Evolutionary conservation across 305 asterid genomes (phyloP).

Genomic region (Rubia tinctorum): DNA sequence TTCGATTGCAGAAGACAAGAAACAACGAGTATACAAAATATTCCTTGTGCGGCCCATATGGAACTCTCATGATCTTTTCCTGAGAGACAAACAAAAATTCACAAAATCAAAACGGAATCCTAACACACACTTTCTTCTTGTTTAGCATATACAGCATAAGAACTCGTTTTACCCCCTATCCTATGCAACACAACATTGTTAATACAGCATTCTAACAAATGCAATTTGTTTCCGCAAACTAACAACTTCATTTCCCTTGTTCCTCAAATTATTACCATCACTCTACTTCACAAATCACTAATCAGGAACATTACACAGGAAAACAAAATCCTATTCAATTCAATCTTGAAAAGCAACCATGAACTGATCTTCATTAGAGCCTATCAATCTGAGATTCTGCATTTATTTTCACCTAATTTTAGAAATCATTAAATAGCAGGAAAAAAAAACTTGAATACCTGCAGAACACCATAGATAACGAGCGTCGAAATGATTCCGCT

Average conservation of each 20-base stretch:
- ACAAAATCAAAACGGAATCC: conserved; percentile 14
- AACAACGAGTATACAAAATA: conserved; percentile 78
- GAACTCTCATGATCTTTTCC: conserved; percentile 99
- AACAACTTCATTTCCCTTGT: background rate
- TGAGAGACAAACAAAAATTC: conserved; percentile 38
- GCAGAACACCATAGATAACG: conserved; percentile 80
- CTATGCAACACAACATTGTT: background rate
- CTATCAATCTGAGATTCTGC: background rate
- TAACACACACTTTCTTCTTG: conserved; percentile 2
- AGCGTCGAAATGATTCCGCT: conserved; percentile 90
- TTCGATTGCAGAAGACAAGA: conserved; percentile 99
- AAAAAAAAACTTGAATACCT: conserved; percentile 38
- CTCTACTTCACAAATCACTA: background rate
- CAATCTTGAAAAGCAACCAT: no score
- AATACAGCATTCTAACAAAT: background rate
- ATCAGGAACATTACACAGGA: background rate
- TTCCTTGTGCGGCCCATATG: conserved; percentile 86
- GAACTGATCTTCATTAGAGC: background rate
- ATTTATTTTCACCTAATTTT: background rate
- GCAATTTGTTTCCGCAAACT: background rate
- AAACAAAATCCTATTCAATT: background rate
- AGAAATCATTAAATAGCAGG: background rate
- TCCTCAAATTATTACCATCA: background rate
- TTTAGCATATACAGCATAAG: background rate
- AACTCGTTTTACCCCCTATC: background rate